Percentiles rank a stretch among this genome's conserved stretches.
Conservation (phyloP, 495 filamentous ascomycete species). For the Echria macrotheca region DNA sequence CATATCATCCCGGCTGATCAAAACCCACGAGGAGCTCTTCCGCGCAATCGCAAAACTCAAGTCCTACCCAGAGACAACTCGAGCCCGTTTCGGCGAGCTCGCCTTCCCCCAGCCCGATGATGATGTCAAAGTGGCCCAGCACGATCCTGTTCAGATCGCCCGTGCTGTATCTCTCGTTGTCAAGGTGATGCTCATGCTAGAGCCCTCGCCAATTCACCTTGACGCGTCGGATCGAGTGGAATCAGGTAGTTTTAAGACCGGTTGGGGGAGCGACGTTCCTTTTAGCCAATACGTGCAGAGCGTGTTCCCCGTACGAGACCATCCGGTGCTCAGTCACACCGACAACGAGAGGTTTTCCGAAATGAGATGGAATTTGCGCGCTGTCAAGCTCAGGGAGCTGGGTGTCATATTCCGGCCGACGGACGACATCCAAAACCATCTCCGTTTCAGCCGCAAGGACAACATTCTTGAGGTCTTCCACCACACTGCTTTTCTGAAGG, state of each 20-base stretch:
- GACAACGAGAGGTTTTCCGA: constrained; percentile 1
- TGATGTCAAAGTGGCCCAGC: neutral
- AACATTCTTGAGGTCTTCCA: constrained; percentile 4
- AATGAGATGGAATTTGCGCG: neutral
- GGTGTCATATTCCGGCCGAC: neutral
- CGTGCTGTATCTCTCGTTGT: constrained; percentile 2
- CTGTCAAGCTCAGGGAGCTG: constrained; percentile 6
- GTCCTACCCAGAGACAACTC: neutral
- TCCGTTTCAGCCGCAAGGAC: neutral
- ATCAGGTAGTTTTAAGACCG: neutral
- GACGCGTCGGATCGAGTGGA: constrained; percentile 1
- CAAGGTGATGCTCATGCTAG: constrained; percentile 1
- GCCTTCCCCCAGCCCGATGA: neutral
- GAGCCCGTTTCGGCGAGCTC: neutral
- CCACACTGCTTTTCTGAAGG: constrained; percentile 8
- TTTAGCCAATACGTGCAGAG: constrained; percentile 5
- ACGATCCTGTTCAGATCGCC: constrained; percentile 1
- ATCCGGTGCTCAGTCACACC: constrained; percentile 1
- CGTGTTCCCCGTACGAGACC: constrained; percentile 1
- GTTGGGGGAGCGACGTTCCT: constrained; percentile 1
- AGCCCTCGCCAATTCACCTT: constrained; percentile 1
- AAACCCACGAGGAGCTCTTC: neutral
- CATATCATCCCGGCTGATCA: no score
- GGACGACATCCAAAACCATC: constrained; percentile 5
- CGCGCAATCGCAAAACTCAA: neutral